Evolutionary conservation across 73 alveolate species (phyloP).

Genomic region (Paramecium tetraurelia): DNA sequence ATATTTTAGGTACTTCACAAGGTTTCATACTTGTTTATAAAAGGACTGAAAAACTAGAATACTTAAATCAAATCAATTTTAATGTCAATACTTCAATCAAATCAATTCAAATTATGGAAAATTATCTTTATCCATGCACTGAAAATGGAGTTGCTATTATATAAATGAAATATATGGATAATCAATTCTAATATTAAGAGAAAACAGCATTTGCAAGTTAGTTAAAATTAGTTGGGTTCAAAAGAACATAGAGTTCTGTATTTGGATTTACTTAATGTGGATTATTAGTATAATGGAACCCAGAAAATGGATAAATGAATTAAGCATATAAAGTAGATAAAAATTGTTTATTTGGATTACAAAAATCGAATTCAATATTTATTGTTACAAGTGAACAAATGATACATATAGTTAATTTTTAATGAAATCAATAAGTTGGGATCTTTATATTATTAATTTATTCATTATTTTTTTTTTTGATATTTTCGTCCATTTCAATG

Average conservation of each 20-base stretch:
- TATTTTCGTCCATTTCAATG: not conserved
- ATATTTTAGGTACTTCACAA: not conserved
- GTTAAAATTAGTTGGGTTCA: not conserved
- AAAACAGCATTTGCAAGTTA: not conserved
- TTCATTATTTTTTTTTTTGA: not conserved
- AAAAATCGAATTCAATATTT: not conserved
- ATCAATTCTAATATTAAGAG: not conserved
- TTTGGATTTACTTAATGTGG: not conserved
- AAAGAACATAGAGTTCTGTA: not conserved
- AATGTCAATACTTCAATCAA: not conserved
- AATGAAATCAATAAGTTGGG: not conserved
- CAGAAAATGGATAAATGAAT: constrained; percentile 5
- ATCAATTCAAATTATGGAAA: not conserved
- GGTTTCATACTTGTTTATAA: not conserved
- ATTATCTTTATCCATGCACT: not conserved
- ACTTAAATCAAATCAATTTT: not conserved
- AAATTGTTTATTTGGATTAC: not conserved
- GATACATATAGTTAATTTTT: not conserved
- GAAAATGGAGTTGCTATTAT: not conserved
- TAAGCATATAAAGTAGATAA: not conserved
- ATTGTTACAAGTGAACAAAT: not conserved
- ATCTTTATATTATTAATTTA: constrained; percentile 59
- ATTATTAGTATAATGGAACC: not conserved
- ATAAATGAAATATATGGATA: not conserved
- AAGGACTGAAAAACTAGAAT: not conserved